Evolutionary conservation across 2,329 filamentous ascomycete genomes (phyloP).

Genomic region (Verticillium zaregamsianum): DNA sequence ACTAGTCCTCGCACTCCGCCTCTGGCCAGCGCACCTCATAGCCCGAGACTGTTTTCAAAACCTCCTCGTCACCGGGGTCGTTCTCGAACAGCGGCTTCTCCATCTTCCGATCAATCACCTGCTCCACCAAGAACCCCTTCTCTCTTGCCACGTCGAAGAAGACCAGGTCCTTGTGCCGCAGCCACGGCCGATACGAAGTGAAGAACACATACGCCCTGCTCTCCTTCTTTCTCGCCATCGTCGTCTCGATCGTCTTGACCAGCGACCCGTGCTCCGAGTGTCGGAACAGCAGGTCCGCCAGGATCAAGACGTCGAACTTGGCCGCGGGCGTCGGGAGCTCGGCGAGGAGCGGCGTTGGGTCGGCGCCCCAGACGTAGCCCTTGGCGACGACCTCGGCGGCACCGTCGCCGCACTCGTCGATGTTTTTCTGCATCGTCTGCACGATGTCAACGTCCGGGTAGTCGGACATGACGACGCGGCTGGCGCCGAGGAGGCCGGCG

Average conservation of each 20-base stretch:
- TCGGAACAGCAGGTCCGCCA: conserved; percentile 88
- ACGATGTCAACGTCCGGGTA: conserved; percentile 85
- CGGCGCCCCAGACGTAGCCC: conserved; percentile 82
- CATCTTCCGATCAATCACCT: conserved; percentile 77
- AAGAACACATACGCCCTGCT: conserved; percentile 83
- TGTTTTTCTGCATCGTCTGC: conserved; percentile 72
- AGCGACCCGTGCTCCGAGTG: conserved; percentile 82
- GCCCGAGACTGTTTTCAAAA: conserved; percentile 78
- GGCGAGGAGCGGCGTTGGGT: conserved; percentile 52
- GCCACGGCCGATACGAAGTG: conserved; percentile 89
- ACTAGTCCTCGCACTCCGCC: conserved; percentile 21
- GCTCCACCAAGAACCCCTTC: conserved; percentile 70
- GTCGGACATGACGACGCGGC: conserved; percentile 74
- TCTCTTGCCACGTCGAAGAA: conserved; percentile 78
- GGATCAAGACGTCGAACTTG: conserved; percentile 75
- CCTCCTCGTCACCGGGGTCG: conserved; percentile 77
- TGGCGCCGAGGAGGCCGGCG: conserved; percentile 68
- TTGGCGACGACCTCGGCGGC: conserved; percentile 46
- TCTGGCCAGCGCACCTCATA: conserved; percentile 67
- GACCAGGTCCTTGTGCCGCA: conserved; percentile 75
- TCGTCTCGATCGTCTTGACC: conserved; percentile 64
- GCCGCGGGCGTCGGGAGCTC: conserved; percentile 39
- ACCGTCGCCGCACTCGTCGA: conserved; percentile 49
- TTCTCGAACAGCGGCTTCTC: conserved; percentile 86
- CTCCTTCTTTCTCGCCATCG: conserved; percentile 50